Base-by-base conservation (phyloP, 331 rosid genomes). In the Malus hybrid region DNA sequence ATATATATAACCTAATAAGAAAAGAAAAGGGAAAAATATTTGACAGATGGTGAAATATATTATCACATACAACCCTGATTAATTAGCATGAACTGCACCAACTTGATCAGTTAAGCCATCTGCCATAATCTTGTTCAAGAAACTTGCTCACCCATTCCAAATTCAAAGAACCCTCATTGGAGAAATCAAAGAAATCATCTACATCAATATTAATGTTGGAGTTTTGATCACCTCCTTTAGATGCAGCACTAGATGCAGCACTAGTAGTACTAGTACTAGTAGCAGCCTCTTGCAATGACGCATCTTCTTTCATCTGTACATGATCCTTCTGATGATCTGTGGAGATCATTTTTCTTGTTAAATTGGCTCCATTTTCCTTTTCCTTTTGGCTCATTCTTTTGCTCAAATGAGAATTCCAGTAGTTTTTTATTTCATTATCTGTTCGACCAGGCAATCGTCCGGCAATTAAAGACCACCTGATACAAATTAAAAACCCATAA, bases 361-460 rank as follows among this genome's bases (percentile, higher is more conserved):
- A n/a, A n/a, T 36, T 70, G 64, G 32, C 54, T 69, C 73, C 72
- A 22, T 55, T 75, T 70, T 75, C 69, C 36, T 79, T 76, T 67
- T 86, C 75, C 67, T 73, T 79, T 42, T 54, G 76, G 60, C 28
- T 69, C 24, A 86, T 69, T 71, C 82, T 86, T 74, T 78, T 86
- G 82, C 87, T 78, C 87, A 86, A 86, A 80, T 83, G 87, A 75
- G 90, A 86, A 46, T 86, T 86, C 90, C 90, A 87, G 81, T 87
- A 84, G 77, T 87, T 87, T 73, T 87, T 87, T 44, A 87, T 87
- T 79, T 87, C 90, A 77, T 87, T 87, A 52, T 87, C 90, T 56
- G 90, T 87, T 71, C 88, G 80, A 14, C 90, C 90, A 0, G 90
- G 90, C 71, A 87, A 71, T 68, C 88, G 67, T 48, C 90, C 90